Evolutionary conservation across 1,284 basidiomycete genomes (phyloP).

Genomic region (Amylostereum areolatum): DNA sequence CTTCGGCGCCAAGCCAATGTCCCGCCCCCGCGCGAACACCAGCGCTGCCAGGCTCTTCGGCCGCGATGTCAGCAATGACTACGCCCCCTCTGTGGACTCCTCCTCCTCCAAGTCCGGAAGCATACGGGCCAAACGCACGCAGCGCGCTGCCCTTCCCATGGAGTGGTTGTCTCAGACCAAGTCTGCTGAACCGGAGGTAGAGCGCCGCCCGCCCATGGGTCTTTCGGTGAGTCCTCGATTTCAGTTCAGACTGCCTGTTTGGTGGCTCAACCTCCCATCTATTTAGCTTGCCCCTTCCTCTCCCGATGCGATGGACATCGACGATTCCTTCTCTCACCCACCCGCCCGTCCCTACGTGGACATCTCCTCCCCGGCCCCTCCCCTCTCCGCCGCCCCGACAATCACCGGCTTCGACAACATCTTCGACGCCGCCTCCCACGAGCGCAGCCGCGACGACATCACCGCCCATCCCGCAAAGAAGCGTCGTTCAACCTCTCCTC

Average conservation of each 20-base stretch:
- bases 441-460: constrained; percentile 37
- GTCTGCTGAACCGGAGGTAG: constrained; percentile 14
- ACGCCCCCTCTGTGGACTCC: constrained; percentile 23
- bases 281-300: constrained; percentile 23
- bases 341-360: constrained; percentile 13
- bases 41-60: constrained; percentile 63
- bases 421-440: constrained; percentile 49
- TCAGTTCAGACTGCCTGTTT: constrained; percentile 1
- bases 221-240: constrained; percentile 12
- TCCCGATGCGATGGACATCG: constrained; percentile 73
- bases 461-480: constrained; percentile 46
- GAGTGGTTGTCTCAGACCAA: constrained; percentile 47
- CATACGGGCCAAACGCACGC: constrained; percentile 43
- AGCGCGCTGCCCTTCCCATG: constrained; percentile 52
- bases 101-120: constrained; percentile 32
- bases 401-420: constrained; percentile 52
- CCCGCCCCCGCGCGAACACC: constrained; percentile 55
- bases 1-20: constrained; percentile 18
- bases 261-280: not conserved
- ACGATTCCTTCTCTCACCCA: constrained; percentile 37
- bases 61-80: constrained; percentile 57
- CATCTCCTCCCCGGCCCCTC: constrained; percentile 24
- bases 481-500: constrained; percentile 65
- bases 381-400: constrained; percentile 47
- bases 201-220: constrained; percentile 26